These are phyloP conservation scores for Miscanthus sacchariflorus DNA, from an alignment of 202 grass and related monocot species.

Conservation along the genomic window DNA sequence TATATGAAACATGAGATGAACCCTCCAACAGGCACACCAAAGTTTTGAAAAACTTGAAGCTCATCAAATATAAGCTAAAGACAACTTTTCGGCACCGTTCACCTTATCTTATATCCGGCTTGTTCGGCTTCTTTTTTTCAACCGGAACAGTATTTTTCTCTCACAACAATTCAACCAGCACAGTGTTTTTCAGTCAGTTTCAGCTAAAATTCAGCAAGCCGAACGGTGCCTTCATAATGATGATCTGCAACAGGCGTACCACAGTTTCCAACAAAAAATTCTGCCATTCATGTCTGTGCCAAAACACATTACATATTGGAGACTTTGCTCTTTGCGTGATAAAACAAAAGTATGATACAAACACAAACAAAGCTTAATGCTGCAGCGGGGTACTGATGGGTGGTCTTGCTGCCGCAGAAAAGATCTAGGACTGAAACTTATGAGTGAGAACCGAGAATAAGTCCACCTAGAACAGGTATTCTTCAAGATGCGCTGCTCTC, in stretches of 20 bases:
- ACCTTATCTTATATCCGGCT: too few species aligned
- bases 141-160: too few species aligned
- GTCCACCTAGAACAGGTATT: neutral
- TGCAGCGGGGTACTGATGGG: neutral
- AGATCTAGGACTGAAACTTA: constrained; percentile 3
- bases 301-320: constrained; percentile 28
- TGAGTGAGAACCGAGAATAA: neutral
- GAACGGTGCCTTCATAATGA: neutral
- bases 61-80: neutral
- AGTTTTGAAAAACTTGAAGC: neutral
- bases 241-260: neutral
- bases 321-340: neutral
- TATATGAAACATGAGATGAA: too few species aligned
- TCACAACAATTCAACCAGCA: too few species aligned
- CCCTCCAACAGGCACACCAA: neutral
- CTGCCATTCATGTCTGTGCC: neutral
- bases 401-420: neutral
- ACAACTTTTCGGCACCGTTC: neutral
- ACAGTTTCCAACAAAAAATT: neutral
- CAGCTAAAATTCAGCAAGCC: too few species aligned
- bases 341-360: neutral
- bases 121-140: too few species aligned
- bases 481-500: neutral
- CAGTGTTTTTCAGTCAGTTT: too few species aligned
- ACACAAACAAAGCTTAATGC: neutral